Evolutionary conservation across 371 early-diverging fungal species (phyloP), one percentile per base, ranked within the genome.

Genomic region (Mucor ambiguus): DNA sequence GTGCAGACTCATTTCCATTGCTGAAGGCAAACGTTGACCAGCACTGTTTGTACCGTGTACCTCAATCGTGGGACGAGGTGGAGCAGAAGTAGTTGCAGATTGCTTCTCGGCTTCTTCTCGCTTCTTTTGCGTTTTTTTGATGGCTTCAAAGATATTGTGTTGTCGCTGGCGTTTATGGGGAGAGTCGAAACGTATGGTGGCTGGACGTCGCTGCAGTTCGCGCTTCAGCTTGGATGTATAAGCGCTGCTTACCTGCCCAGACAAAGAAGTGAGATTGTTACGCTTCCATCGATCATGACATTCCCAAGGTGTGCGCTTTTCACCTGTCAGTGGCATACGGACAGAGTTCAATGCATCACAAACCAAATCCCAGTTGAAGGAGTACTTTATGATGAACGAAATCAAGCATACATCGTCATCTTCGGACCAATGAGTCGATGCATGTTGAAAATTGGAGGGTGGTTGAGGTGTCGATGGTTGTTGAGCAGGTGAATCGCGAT

Each of bases 401-500:
- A 85, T 80, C 49, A 93, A 71, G 41, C 84, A 77, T 4, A 87
- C 75, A 58, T 93, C 92, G 65, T 93, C 93, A 14, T 91, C 92
- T 32, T 77, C 75, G 0, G 84, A 79, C 93, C 93, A 93, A 86
- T 49, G 74, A 60, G 67, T 64, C 16, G 46, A 35, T 60, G 24
- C 62, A 62, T 20, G 46, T 58, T 43, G 69, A 60, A n/a, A 37
- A 32, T 43, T 62, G n/a, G 64, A 65, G 11, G 81, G 77, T 26
- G 63, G 72, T 28, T 79, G 68, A 16, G 85, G 87, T 29, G 75
- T 81, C 33, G 70, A 78, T 66, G 75, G 84, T 69, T 66, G 84
- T 49, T 48, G 75, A 41, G 74, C 77, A 29, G 81, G 79, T 0
- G 67, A 60, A 63, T 87, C 87, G 52, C 81, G 80, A 33, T 68